Evolutionary conservation across 192 early-diverging fungal genomes (phyloP).

Genomic region (Backusella circina): DNA sequence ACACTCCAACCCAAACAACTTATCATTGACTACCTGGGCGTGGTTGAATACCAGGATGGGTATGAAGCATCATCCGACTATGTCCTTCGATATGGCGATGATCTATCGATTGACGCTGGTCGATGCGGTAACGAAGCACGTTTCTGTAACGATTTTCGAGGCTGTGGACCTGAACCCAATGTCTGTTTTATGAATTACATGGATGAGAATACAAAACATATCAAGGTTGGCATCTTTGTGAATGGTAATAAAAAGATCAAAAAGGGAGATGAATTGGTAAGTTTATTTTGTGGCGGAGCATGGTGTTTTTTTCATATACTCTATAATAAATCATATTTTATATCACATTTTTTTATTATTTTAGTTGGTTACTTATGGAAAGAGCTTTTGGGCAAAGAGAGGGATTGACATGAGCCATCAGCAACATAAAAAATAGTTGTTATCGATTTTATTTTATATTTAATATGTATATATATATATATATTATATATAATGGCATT

Average conservation of each 20-base stretch:
- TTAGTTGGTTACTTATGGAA: constrained; percentile 35
- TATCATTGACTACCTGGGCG: constrained; percentile 38
- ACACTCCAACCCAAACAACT: constrained; percentile 27
- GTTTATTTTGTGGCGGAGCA: background rate
- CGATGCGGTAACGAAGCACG: constrained; percentile 37
- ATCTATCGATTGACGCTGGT: constrained; percentile 36
- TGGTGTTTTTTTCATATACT: background rate
- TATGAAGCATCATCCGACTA: constrained; percentile 38
- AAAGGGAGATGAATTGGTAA: constrained; percentile 39
- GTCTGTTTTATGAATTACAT: constrained; percentile 39
- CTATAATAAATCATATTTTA: background rate
- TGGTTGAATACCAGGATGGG: constrained; percentile 29
- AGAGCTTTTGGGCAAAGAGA: constrained; percentile 31
- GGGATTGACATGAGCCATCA: constrained; percentile 28
- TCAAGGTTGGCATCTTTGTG: constrained; percentile 38
- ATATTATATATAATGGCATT: background rate
- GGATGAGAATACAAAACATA: constrained; percentile 25
- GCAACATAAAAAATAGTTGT: constrained; percentile 13
- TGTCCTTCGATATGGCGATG: constrained; percentile 30
- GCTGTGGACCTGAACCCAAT: constrained; percentile 30
- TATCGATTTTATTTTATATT: background rate
- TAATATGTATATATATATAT: too few species aligned
- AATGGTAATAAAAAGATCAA: constrained; percentile 31
- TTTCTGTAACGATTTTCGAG: constrained; percentile 40
- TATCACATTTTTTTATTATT: too few species aligned